Evolutionary conservation across 768 basidiomycete genomes (phyloP).

Genomic region (Dioszegia aurantiaca): DNA sequence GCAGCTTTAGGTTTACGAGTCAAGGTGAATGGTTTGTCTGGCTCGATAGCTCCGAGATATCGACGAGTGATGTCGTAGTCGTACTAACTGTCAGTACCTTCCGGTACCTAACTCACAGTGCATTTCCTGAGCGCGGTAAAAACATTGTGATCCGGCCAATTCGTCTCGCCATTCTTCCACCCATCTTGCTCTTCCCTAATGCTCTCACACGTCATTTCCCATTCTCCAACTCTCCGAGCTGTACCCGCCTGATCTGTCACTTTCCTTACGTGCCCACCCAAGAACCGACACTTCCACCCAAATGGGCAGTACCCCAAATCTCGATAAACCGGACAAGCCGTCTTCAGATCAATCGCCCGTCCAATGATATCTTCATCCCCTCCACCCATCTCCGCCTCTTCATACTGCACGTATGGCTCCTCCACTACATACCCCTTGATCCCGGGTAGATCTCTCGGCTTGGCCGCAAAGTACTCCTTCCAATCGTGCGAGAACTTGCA

Average conservation of each 20-base stretch:
- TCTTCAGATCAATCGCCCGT: constrained; percentile 27
- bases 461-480: constrained; percentile 68
- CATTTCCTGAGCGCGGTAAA: constrained; percentile 65
- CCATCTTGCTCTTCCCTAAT: constrained; percentile 56
- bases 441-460: constrained; percentile 69
- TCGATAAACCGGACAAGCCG: constrained; percentile 66
- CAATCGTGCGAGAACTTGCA: constrained; percentile 82
- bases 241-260: constrained; percentile 54
- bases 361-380: constrained; percentile 27
- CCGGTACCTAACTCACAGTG: constrained; percentile 57
- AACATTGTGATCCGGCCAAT: constrained; percentile 62
- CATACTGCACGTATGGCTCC: constrained; percentile 58
- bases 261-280: constrained; percentile 68
- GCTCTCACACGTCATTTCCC: constrained; percentile 44
- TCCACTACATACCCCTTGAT: constrained; percentile 56
- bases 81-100: constrained; percentile 19
- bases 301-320: constrained; percentile 72
- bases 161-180: constrained; percentile 61
- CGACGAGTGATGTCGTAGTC: constrained; percentile 31
- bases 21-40: constrained; percentile 35
- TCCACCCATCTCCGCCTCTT: constrained; percentile 23
- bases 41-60: constrained; percentile 38
- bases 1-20: constrained; percentile 17
- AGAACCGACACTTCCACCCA: constrained; percentile 88
- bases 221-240: constrained; percentile 19